Evolutionary conservation across 2,329 filamentous ascomycete species (phyloP), one percentile per base, ranked within the genome.

Genomic region (Penicillium nordicum): DNA sequence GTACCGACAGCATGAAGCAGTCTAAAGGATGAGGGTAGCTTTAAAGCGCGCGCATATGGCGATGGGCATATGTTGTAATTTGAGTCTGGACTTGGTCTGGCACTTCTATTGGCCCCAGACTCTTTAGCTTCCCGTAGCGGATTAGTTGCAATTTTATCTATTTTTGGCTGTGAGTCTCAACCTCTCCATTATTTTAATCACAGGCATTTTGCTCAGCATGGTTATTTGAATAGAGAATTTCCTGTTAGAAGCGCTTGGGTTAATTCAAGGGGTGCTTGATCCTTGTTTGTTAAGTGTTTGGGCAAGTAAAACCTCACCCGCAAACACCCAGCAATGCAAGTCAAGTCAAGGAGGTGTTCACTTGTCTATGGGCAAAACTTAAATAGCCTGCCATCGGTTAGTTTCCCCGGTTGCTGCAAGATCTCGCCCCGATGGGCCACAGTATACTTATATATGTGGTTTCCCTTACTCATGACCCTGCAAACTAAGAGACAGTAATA

Each of bases 391-490:
- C 18, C 16, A 38, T 41, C 38, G 29, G 29, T 37, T 41, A 16
- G 42, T 48, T 59, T 50, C 43, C 55, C 53, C 52, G 30, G 42
- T 53, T 46, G 32, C 53, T 63, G 62, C 60, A 43, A 50, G 53
- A 60, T 53, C 47, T 55, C 18, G 5, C 37, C 49, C 23, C n/a
- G 44, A 18, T 18, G 18, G 18, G 18, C 18, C 18, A 18, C 18
- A 18, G 18, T 18, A 18, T 18, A 18, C 18, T 18, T 32, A 51
- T 57, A 45, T 42, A 61, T 56, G 44, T 54, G 23, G 14, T 38
- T 47, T 21, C 53, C 63, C 63, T 65, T 64, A 53, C 60, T 47
- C 46, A 32, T 40, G 43, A 18, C 27, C 43, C 43, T 50, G 47
- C 32, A 42, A 48, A 59, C 27, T 41, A 43, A 16, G 42, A 42